phyloP scores from a whole-genome alignment of 106 monocot genomes.

The Amphibolis antarctica region DNA sequence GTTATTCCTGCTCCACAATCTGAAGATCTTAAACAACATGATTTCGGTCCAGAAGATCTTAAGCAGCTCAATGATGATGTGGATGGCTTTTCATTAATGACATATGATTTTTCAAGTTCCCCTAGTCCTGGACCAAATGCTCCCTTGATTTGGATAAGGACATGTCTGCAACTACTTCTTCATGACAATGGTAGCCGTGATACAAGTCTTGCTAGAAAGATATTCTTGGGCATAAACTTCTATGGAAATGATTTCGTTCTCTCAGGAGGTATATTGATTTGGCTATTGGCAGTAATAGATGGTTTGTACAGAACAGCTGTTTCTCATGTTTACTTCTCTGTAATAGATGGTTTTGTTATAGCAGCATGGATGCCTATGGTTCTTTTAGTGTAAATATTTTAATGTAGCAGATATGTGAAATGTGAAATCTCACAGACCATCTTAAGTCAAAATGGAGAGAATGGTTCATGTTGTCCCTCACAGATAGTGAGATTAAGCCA shows the following conservation, averaged over 20 bases:
- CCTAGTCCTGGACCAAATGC: constrained; percentile 86
- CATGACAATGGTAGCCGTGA: constrained; percentile 12
- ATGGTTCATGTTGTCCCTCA: too few species aligned
- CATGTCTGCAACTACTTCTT: constrained; percentile 51
- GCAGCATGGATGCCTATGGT: not conserved
- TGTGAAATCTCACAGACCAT: too few species aligned
- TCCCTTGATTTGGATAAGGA: constrained; percentile 64
- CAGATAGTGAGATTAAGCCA: too few species aligned
- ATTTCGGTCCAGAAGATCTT: constrained; percentile 73
- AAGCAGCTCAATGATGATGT: constrained; percentile 37
- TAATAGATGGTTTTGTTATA: not conserved
- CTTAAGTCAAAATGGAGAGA: too few species aligned
- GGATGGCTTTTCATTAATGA: constrained; percentile 97
- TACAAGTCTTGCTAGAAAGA: constrained; percentile 28
- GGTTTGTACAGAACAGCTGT: not conserved
- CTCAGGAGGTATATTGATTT: constrained; percentile 41
- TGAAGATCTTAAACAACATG: constrained; percentile 46
- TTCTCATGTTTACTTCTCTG: not conserved
- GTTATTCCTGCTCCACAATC: constrained; percentile 69
- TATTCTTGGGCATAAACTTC: constrained; percentile 88
- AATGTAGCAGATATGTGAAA: too few species aligned
- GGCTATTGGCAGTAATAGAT: not conserved
- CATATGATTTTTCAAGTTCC: constrained; percentile 87
- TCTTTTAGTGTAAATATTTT: too few species aligned
- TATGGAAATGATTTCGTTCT: constrained; percentile 88